Evolutionary conservation across 306 rosid genomes (phyloP).

Genomic region (Trichosanthes cucumerina): DNA sequence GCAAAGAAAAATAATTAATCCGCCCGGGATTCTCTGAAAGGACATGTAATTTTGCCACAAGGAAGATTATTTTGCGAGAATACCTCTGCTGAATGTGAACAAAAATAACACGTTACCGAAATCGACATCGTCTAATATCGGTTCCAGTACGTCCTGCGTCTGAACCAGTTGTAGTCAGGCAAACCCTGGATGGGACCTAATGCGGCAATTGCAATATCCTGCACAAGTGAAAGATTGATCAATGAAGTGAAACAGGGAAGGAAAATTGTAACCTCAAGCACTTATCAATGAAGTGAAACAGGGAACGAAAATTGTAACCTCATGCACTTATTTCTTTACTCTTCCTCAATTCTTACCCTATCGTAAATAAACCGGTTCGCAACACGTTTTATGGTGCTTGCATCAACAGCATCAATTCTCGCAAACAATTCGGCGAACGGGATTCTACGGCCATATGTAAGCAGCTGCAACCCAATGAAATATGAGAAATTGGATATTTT

Average conservation of each 20-base stretch:
- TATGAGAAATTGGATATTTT: not conserved
- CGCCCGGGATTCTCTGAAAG: conserved; percentile 22
- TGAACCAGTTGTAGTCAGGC: conserved; percentile 97
- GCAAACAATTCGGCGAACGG: conserved; percentile 87
- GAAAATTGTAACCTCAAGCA: not conserved
- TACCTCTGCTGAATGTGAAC: conserved; percentile 18
- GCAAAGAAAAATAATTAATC: conserved; percentile 26
- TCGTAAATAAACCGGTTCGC: conserved; percentile 89
- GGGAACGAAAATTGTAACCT: not conserved
- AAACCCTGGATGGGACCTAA: conserved; percentile 73
- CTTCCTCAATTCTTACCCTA: conserved; percentile 38
- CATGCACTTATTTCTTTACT: not conserved
- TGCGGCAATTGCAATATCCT: conserved; percentile 91
- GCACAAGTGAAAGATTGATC: conserved; percentile 9
- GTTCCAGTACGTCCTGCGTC: conserved; percentile 99
- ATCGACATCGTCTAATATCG: conserved; percentile 49
- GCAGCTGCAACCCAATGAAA: conserved; percentile 35
- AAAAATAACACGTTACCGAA: conserved; percentile 15
- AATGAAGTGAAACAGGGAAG: not conserved
- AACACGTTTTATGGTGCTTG: conserved; percentile 81
- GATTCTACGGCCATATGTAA: conserved; percentile 88
- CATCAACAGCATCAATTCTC: conserved; percentile 89
- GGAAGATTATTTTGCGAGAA: conserved; percentile 24
- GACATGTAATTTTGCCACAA: conserved; percentile 17
- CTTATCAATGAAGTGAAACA: not conserved